Base-by-base conservation (phyloP, 495 filamentous ascomycete genomes). In the Glonium stellatum region DNA sequence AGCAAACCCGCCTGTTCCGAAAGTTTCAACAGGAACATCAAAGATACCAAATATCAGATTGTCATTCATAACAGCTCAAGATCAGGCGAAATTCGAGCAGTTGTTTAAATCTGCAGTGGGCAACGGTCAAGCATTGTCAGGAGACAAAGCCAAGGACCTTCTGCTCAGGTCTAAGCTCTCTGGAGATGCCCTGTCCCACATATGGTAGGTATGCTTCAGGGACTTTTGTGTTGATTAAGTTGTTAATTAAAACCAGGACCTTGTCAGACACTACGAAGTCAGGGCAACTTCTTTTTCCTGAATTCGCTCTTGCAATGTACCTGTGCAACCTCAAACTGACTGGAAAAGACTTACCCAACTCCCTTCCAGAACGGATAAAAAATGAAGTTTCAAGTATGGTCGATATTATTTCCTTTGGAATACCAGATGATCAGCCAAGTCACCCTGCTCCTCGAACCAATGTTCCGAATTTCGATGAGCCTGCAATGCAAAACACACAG, bases 311-410 rank as follows among this genome's bases (percentile, higher is more conserved):
- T 51, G 90, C 95, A 44, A 96, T 99, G 95, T 99, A 99, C 69
- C 85, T 99, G 19, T 99, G 95, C 77, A 97, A 97, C 63, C 69
- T 97, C 64, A 90, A 87, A 73, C 78, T 97, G 15, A 88, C 88
- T 15, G 92, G 92, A 31, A 96, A 95, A 72, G 76, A 83, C 0
- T 68, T 99, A 10, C 95, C 95, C 1, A 65, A 77, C 0, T 69
- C 70, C 12, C 76, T 99, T 2, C 92, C 95, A 0, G 92, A 97
- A 42, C 86, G 81, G 42, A 84, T 97, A 50, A 86, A 82, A 73
- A 99, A 97, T 70, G 95, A 99, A 73, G 95, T 99, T 31, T 97
- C 92, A 10, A 95, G 95, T 69, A 97, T 99, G 93, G 95, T 99
- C 36, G 95, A 99, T 69, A 97, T 97, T 46, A 99, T 99, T 63